Base-by-base conservation (phyloP, 2,329 filamentous ascomycete species). In the Claviceps arundinis region DNA sequence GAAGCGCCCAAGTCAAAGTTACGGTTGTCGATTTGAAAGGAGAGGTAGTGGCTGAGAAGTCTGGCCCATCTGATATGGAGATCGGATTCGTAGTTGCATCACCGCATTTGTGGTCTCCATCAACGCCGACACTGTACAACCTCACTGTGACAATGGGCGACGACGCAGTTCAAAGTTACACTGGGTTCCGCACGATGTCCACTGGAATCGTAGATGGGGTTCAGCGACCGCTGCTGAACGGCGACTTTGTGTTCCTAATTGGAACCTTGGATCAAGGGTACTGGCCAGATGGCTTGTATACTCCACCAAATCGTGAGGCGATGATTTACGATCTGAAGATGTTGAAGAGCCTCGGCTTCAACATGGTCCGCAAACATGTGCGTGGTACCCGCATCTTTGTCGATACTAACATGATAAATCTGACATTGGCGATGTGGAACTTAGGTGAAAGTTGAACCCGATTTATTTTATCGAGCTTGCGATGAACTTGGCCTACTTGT, bases 341-440 rank as follows among this genome's bases (percentile, higher is more conserved):
- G 4, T 64, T 87, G 52, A 87, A 87, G 66, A 67, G 69, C 1
- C 70, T 87, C 1, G 83, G 83, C 0, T 82, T 84, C 64, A 87
- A 87, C 63, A 82, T 81, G 73, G 61, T 87, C 9, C 78, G 84
- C 38, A 87, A 88, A 61, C 84, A 87, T 58, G 80, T 80, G 59
- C 68, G 77, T 62, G 14, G 37, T 22, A 26, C 14, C 22, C 13
- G 2, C 1, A 46, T 9, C 4, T 4, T 5, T 37, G 2, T 37
- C 17, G n/a, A 37, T 17, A 47, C n/a, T 13, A 19, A 17, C 4
- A 47, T 30, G 26, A 30, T 30, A 9, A 30, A 30, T 30, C 26
- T 30, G 26, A 30, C 26, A 34, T 34, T 47, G 34, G 41, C n/a
- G 17, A 41, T 26, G 11, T 42, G 6, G 8, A 37, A 1, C 37